These are phyloP conservation scores for Lipomyces anomalus DNA, from an alignment of 805 yeast genomes.

Conservation along the genomic window DNA sequence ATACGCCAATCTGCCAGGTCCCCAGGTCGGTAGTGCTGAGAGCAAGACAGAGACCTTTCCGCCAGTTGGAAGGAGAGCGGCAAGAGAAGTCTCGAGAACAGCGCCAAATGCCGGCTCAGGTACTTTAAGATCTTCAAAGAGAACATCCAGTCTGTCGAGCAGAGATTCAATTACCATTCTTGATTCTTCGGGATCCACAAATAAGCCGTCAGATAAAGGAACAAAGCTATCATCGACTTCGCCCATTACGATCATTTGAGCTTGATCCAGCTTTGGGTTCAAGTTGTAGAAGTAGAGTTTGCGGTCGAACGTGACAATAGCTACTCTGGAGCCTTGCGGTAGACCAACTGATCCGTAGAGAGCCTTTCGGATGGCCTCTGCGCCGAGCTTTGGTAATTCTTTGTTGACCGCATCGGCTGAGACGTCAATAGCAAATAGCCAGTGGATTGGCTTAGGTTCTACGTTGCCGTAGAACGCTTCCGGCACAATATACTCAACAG, in stretches of 20 bases:
- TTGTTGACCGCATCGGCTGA: constrained; percentile 52
- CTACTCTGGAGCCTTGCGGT: constrained; percentile 48
- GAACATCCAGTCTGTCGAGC: constrained; percentile 52
- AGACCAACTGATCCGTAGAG: constrained; percentile 38
- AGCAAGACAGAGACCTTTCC: constrained; percentile 74
- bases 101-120: constrained; percentile 73
- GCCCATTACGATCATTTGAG: constrained; percentile 54
- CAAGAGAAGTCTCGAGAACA: constrained; percentile 63
- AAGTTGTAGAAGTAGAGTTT: constrained; percentile 68
- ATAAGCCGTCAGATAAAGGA: constrained; percentile 73
- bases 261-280: constrained; percentile 47
- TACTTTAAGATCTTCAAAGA: constrained; percentile 36
- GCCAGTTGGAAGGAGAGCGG: constrained; percentile 54
- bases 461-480: constrained; percentile 55
- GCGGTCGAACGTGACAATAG: constrained; percentile 72
- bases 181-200: constrained; percentile 71
- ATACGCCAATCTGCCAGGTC: constrained; percentile 55
- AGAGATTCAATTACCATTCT: constrained; percentile 60
- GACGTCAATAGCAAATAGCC: constrained; percentile 69
- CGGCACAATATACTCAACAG: constrained; percentile 81
- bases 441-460: constrained; percentile 50
- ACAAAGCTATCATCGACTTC: constrained; percentile 75
- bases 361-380: constrained; percentile 63
- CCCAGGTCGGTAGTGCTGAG: constrained; percentile 69
- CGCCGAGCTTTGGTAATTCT: constrained; percentile 56